Evolutionary conservation across 2,329 filamentous ascomycete genomes (phyloP).

Genomic region (Kalaharituber pfeilii): DNA sequence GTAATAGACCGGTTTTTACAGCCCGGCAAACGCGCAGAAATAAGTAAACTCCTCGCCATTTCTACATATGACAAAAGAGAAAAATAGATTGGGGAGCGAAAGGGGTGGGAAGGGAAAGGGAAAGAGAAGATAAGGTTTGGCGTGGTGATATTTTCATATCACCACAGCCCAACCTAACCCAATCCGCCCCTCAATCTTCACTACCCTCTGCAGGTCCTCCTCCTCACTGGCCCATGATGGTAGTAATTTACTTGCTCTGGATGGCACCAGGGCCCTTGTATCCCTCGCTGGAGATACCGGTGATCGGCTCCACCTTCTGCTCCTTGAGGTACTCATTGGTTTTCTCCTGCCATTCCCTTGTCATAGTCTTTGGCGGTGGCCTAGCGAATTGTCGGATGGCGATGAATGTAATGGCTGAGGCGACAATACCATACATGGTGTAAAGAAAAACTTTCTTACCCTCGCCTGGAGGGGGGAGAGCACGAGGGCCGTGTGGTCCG

Average conservation of each 20-base stretch:
- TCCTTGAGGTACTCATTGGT: slow-evolving; percentile 81
- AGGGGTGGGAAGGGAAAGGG: no score
- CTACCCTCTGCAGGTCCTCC: no score
- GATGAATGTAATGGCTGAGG: slow-evolving; percentile 54
- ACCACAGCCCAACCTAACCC: no score
- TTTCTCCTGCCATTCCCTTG: slow-evolving; percentile 90
- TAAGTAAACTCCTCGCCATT: no score
- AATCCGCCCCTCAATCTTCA: no score
- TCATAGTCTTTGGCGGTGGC: slow-evolving; percentile 70
- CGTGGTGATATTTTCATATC: no score
- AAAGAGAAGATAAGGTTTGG: no score
- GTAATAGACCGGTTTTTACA: no score
- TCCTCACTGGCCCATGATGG: no score
- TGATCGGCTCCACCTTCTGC: slow-evolving; percentile 74
- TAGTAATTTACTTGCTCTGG: slow-evolving; percentile 38
- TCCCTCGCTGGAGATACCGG: slow-evolving; percentile 60
- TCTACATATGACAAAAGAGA: no score
- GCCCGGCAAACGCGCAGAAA: no score
- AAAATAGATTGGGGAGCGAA: no score
- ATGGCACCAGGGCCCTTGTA: slow-evolving; percentile 65
- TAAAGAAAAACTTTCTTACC: slow-evolving; percentile 59
- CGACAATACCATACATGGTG: slow-evolving; percentile 48
- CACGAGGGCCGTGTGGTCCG: slow-evolving; percentile 84
- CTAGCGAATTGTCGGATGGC: slow-evolving; percentile 53
- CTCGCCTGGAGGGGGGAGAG: slow-evolving; percentile 68